A percentile compares a stretch with the other conserved stretches of the same genome.
These are phyloP conservation scores for Pyrenochaeta sp. DNA, from an alignment of 2,329 filamentous ascomycete species.

Conservation along the genomic window DNA sequence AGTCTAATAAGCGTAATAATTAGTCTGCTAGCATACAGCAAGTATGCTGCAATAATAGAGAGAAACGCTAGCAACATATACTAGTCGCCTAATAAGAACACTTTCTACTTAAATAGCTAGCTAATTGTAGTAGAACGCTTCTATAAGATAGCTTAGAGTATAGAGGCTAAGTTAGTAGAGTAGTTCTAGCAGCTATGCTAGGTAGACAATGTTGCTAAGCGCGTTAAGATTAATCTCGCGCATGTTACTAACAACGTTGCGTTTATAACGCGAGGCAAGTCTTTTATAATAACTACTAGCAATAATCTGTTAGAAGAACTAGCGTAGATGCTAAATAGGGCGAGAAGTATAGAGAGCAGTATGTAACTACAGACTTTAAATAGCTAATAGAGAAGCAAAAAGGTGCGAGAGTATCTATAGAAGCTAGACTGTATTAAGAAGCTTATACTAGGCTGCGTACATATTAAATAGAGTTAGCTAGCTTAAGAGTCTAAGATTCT, in stretches of 20 bases:
- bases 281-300: conserved; percentile 19
- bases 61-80: conserved; percentile 19
- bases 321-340: conserved; percentile 16
- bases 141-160: conserved; percentile 16
- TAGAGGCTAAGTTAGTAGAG: conserved; percentile 16
- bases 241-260: conserved; percentile 22
- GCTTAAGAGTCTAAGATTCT: conserved; percentile 23
- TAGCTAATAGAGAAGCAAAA: conserved; percentile 4
- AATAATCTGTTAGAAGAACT: conserved; percentile 21
- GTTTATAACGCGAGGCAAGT: conserved; percentile 20
- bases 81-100: conserved; percentile 21
- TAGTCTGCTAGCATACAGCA: conserved; percentile 28
- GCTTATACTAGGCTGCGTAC: conserved; percentile 1
- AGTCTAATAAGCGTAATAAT: conserved; percentile 28
- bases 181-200: conserved; percentile 25
- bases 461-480: conserved; percentile 3
- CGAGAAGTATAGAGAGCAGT: conserved; percentile 8
- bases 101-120: conserved; percentile 16
- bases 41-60: conserved; percentile 19
- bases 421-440: conserved; percentile 1
- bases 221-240: conserved; percentile 19
- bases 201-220: conserved; percentile 9
- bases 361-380: conserved; percentile 10
- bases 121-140: conserved; percentile 23
- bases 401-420: conserved; percentile 3